phyloP scores from a whole-genome alignment of 495 filamentous ascomycete genomes.

The Hypoxylon lienhwacheense region DNA sequence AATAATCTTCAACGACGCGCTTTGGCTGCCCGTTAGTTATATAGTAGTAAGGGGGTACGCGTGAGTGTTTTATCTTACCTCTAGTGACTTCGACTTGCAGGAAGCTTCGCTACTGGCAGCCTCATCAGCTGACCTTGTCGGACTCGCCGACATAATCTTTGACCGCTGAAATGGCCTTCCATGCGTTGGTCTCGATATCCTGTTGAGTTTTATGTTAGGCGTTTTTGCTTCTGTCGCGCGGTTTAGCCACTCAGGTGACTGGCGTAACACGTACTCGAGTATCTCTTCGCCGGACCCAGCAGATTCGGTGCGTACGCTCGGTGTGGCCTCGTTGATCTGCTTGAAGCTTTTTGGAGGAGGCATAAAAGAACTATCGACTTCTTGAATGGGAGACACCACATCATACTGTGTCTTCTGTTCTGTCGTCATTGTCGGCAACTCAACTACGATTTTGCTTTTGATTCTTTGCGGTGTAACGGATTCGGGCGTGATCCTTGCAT shows the following conservation, averaged over 20 bases:
- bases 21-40: background rate
- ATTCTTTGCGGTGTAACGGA: background rate
- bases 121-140: too few relatives aligned
- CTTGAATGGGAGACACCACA: background rate
- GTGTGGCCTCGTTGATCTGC: slow-evolving; percentile 21
- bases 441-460: slow-evolving; percentile 13
- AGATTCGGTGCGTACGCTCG: background rate
- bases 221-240: slow-evolving; percentile 3
- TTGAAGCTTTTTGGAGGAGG: slow-evolving; percentile 19
- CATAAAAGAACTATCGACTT: background rate
- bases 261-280: slow-evolving; percentile 16
- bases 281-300: slow-evolving; percentile 13
- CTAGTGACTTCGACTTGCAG: too few relatives aligned
- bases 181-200: background rate
- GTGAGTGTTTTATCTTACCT: too few relatives aligned
- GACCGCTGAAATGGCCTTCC: background rate
- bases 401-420: slow-evolving; percentile 11
- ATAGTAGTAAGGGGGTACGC: too few relatives aligned
- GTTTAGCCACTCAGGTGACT: slow-evolving; percentile 14
- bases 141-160: too few relatives aligned
- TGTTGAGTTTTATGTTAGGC: too few relatives aligned
- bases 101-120: too few relatives aligned
- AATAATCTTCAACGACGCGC: background rate
- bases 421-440: slow-evolving; percentile 3
- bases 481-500: background rate